phyloP scores from a whole-genome alignment of 257 asterid species.

The Solanum clarkiae region DNA sequence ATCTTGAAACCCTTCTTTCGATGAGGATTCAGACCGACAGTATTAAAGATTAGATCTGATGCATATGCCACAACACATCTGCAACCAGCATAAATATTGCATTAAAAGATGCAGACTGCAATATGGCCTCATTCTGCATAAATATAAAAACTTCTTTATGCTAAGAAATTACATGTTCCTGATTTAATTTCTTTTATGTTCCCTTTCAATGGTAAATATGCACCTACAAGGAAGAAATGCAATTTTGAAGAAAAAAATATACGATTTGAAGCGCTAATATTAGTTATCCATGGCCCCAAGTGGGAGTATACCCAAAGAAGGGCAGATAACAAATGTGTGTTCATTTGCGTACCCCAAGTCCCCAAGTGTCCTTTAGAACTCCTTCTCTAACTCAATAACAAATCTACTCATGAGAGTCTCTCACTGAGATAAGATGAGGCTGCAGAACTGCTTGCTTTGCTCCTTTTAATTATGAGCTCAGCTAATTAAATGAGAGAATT shows the following conservation, averaged over 20 bases:
- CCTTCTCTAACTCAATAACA: not conserved
- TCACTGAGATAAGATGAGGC: not conserved
- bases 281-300: not conserved
- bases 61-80: constrained; percentile 92
- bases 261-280: not conserved
- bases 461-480: not conserved
- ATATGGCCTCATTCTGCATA: not conserved
- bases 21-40: constrained; percentile 78
- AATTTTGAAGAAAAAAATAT: not conserved
- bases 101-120: not conserved
- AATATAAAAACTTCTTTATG: not conserved
- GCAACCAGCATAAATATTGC: constrained; percentile 7
- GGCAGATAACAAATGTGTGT: not conserved
- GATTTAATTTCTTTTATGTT: not conserved
- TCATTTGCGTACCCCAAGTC: not conserved
- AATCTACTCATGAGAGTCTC: not conserved
- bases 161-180: not conserved
- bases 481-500: not conserved
- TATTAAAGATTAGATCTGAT: constrained; percentile 72
- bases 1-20: constrained; percentile 58
- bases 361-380: not conserved
- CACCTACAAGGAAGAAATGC: not conserved
- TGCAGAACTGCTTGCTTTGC: not conserved
- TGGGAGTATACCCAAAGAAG: not conserved
- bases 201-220: not conserved